A percentile compares a stretch with the other conserved stretches of the same genome.
Evolutionary conservation across 441 rosid genomes (phyloP).

Genomic region (Kokia cookei): DNA sequence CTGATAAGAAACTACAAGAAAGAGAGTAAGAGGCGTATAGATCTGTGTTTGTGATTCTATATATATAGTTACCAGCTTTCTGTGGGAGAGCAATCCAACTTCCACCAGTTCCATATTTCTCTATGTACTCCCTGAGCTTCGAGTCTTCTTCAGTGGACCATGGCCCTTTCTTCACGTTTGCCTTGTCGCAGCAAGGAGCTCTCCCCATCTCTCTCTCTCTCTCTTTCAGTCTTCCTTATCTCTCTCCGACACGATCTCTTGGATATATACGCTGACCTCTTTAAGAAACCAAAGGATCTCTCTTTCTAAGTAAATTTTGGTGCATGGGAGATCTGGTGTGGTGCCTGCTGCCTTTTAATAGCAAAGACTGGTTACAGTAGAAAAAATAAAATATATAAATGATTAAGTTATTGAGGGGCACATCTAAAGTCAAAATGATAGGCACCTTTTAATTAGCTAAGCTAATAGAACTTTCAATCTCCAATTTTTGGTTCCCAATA

Average conservation of each 20-base stretch:
- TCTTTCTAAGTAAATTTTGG: background rate
- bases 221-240: background rate
- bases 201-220: constrained; percentile 43
- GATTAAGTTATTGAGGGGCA: background rate
- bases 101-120: constrained; percentile 53
- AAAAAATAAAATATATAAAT: background rate
- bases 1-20: background rate
- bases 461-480: constrained; percentile 28
- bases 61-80: constrained; percentile 44
- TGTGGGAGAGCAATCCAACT: constrained; percentile 68
- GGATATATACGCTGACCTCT: background rate
- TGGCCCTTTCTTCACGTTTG: constrained; percentile 66
- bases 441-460: constrained; percentile 23
- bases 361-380: background rate
- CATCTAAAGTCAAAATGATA: constrained; percentile 37
- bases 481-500: background rate
- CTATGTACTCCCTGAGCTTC: constrained; percentile 55
- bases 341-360: background rate
- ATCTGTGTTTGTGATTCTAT: background rate
- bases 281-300: background rate
- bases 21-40: background rate
- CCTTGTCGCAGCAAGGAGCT: constrained; percentile 72
- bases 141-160: constrained; percentile 73
- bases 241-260: constrained; percentile 15
- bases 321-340: background rate